Conservation (phyloP, 495 filamentous ascomycete genomes). For the Podospora sp. region DNA sequence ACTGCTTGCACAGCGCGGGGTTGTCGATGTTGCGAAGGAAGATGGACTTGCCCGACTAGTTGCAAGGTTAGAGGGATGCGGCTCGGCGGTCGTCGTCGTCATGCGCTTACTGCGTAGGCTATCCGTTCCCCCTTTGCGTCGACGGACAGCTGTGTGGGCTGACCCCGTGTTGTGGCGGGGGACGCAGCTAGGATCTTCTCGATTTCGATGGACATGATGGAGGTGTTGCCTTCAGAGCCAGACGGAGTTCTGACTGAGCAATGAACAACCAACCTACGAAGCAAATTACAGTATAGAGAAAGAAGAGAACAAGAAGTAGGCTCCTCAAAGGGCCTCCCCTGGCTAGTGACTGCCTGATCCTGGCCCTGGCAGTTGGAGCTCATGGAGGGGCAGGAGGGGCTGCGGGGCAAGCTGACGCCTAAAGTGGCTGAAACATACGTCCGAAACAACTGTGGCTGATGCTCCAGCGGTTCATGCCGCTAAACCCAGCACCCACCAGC, state of each 20-base stretch:
- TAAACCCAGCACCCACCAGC: neutral
- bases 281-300: neutral
- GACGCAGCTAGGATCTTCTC: constrained; percentile 58
- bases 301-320: neutral
- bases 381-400: constrained; percentile 28
- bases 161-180: constrained; percentile 81
- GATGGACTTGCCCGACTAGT: constrained; percentile 90
- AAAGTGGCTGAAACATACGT: constrained; percentile 29
- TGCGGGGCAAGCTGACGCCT: constrained; percentile 34
- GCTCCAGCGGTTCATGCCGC: constrained; percentile 1
- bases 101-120: constrained; percentile 78
- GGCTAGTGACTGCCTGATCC: neutral
- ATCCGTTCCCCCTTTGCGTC: constrained; percentile 92
- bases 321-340: neutral
- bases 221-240: neutral
- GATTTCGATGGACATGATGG: constrained; percentile 54
- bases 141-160: constrained; percentile 85
- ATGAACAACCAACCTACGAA: neutral
- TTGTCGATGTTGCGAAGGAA: constrained; percentile 92
- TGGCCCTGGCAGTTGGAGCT: constrained; percentile 10
- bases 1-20: constrained; percentile 79
- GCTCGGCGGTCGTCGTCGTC: neutral
- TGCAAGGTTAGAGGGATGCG: neutral
- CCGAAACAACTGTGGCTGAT: constrained; percentile 32
- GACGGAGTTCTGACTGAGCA: neutral